phyloP scores from a whole-genome alignment of 495 filamentous ascomycete species.

The Aspergillus coremiiformis region DNA sequence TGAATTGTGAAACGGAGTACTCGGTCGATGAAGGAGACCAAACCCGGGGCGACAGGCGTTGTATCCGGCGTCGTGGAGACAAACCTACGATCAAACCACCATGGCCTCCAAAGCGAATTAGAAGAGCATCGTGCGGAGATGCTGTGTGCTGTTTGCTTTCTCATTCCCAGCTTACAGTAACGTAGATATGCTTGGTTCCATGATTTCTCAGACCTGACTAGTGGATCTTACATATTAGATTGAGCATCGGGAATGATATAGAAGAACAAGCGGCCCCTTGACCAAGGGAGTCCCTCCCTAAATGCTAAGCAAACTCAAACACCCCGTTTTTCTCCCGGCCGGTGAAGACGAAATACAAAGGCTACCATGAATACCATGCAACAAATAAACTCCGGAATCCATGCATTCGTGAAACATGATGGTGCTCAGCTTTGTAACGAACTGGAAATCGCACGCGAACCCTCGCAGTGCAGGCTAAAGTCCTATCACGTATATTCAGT shows the following conservation, averaged over 20 bases:
- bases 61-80: not conserved
- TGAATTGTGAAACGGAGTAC: too few relatives aligned
- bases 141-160: not conserved
- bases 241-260: slow-evolving; percentile 6
- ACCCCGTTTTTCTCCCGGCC: slow-evolving; percentile 16
- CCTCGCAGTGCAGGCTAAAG: not conserved
- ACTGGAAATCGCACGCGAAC: slow-evolving; percentile 8
- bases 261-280: slow-evolving; percentile 4
- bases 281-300: slow-evolving; percentile 3
- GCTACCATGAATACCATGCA: slow-evolving; percentile 27
- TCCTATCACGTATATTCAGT: not conserved
- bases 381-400: slow-evolving; percentile 33
- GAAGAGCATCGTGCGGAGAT: too few relatives aligned
- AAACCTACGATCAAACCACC: not conserved
- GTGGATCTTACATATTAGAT: slow-evolving; percentile 17
- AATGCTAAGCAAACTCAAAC: slow-evolving; percentile 17
- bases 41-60: too few relatives aligned
- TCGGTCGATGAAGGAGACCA: too few relatives aligned
- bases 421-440: slow-evolving; percentile 10
- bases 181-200: not conserved
- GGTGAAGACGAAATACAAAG: slow-evolving; percentile 18
- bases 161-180: not conserved
- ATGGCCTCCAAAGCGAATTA: too few relatives aligned
- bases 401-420: slow-evolving; percentile 41
- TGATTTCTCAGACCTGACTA: not conserved